Conservation (phyloP, 2,329 filamentous ascomycete genomes). For the Teratosphaeria pseudoeucalypti region DNA sequence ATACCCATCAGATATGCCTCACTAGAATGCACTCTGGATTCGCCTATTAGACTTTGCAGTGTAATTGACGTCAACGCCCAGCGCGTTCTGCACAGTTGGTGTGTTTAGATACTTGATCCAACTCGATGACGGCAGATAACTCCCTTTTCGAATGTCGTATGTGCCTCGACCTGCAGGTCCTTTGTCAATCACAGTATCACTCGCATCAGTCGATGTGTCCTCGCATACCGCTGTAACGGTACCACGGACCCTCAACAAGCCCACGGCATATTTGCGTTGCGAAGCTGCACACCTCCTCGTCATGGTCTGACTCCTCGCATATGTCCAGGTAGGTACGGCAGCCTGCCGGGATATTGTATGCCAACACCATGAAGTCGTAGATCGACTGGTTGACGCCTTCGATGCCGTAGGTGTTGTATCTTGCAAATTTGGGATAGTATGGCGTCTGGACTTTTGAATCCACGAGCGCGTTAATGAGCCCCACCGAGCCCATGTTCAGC, state of each 20-base stretch:
- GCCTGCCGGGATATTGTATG: conserved; percentile 37
- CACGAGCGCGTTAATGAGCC: conserved; percentile 43
- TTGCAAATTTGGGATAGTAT: conserved; percentile 40
- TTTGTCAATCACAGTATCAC: not conserved
- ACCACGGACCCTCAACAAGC: conserved; percentile 38
- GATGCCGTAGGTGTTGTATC: conserved; percentile 48
- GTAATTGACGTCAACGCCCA: conserved; percentile 51
- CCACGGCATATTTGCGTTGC: conserved; percentile 38
- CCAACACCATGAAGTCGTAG: conserved; percentile 36
- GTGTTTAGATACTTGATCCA: conserved; percentile 47
- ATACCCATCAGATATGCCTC: not conserved
- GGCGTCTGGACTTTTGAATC: conserved; percentile 41
- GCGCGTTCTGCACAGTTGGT: conserved; percentile 43
- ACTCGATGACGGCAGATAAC: conserved; percentile 30
- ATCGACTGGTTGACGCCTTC: conserved; percentile 35
- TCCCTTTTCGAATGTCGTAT: conserved; percentile 48
- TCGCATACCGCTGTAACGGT: conserved; percentile 22
- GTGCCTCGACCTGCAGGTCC: conserved; percentile 34
- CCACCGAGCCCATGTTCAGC: conserved; percentile 41
- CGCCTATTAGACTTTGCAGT: conserved; percentile 21
- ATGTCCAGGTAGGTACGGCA: conserved; percentile 44
- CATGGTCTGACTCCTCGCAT: conserved; percentile 33
- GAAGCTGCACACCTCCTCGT: conserved; percentile 31
- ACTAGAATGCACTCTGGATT: not conserved
- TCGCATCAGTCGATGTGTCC: not conserved